Evolutionary conservation across 1,284 basidiomycete genomes (phyloP).

Genomic region (Sanghuangporus weigelae): DNA sequence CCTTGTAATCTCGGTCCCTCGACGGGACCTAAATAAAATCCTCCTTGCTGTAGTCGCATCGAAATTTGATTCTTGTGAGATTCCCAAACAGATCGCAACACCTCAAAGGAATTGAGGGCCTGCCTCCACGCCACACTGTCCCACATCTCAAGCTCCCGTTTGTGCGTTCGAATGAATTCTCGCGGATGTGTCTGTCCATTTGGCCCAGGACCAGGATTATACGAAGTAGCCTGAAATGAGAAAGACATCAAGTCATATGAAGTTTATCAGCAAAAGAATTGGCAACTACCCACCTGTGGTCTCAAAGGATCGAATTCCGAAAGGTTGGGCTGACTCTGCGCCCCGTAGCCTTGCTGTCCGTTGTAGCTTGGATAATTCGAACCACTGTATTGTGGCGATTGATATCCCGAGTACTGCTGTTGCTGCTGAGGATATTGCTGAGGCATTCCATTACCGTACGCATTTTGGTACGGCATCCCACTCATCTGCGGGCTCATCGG

Average conservation of each 20-base stretch:
- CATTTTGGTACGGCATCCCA: constrained; percentile 28
- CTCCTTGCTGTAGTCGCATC: constrained; percentile 32
- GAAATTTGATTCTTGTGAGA: constrained; percentile 40
- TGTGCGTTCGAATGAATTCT: constrained; percentile 50
- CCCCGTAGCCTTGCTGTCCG: constrained; percentile 7
- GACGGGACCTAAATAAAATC: constrained; percentile 32
- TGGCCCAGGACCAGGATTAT: constrained; percentile 21
- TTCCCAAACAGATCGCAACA: constrained; percentile 50
- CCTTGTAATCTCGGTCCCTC: constrained; percentile 44
- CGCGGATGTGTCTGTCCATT: constrained; percentile 45
- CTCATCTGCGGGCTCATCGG: constrained; percentile 32
- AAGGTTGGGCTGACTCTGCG: constrained; percentile 19
- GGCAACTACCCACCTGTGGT: constrained; percentile 18
- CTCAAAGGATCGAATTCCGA: constrained; percentile 16
- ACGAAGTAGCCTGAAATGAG: constrained; percentile 19
- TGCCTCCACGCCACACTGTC: constrained; percentile 55
- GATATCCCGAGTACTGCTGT: constrained; percentile 24
- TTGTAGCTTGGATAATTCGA: constrained; percentile 15
- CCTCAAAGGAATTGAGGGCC: constrained; percentile 43
- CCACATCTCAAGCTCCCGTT: constrained; percentile 52
- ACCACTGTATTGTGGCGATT: constrained; percentile 16
- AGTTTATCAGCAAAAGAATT: constrained; percentile 31
- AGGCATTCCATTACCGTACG: constrained; percentile 26
- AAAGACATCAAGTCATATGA: constrained; percentile 53
- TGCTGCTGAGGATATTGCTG: constrained; percentile 24